These are phyloP conservation scores for Sugiyamaella boreocaroliniensis DNA, from an alignment of 805 yeast species.

Conservation along the genomic window DNA sequence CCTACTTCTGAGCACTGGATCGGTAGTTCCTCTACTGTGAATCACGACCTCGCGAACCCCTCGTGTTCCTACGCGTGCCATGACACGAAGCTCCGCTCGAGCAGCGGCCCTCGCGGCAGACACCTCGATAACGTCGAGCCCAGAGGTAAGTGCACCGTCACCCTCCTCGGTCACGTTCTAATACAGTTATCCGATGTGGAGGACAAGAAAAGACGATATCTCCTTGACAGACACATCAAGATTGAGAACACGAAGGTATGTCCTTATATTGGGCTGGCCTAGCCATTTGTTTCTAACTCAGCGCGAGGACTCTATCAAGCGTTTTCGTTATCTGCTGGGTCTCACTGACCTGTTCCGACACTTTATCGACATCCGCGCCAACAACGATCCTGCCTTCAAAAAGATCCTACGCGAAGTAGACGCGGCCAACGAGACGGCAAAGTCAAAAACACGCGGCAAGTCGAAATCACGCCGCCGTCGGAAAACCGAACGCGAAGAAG, in stretches of 20 bases:
- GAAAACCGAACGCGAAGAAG: constrained; percentile 65
- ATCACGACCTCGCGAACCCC: too few species aligned
- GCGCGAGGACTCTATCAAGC: constrained; percentile 35
- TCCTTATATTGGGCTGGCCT: neutral
- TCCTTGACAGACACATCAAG: constrained; percentile 14
- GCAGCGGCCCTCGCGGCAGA: neutral
- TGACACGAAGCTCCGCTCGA: neutral
- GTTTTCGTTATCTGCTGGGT: constrained; percentile 73
- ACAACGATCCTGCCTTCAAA: constrained; percentile 59
- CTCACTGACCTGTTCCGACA: constrained; percentile 80
- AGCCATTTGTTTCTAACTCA: constrained; percentile 1
- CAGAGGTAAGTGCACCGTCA: neutral
- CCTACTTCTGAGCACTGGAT: too few species aligned
- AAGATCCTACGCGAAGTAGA: constrained; percentile 30
- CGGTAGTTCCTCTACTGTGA: too few species aligned
- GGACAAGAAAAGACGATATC: constrained; percentile 15
- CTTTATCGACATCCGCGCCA: constrained; percentile 73
- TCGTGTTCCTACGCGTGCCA: too few species aligned
- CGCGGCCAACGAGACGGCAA: constrained; percentile 18
- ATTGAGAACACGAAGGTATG: constrained; percentile 14
- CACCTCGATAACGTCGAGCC: neutral
- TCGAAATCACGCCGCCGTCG: constrained; percentile 16
- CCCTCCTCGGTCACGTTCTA: neutral
- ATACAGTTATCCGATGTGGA: neutral
- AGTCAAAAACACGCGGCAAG: constrained; percentile 7